Evolutionary conservation across 139 green algal genomes (phyloP), one percentile per base, ranked within the genome.

Genomic region (Auxenochlorella pyrenoidosa): DNA sequence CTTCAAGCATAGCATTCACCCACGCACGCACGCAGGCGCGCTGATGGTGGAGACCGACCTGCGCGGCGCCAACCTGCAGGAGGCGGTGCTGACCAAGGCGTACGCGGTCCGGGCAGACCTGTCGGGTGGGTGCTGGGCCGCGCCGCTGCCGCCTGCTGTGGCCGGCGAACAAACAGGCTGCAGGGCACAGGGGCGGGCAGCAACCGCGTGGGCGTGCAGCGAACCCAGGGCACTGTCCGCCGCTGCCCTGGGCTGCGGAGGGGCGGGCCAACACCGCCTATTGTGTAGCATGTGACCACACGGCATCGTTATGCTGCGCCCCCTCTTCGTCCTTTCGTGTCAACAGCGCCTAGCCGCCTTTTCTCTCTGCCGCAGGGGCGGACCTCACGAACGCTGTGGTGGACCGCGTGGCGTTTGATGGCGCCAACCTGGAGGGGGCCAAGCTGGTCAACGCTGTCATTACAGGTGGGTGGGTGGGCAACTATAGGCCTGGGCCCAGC

Each of bases 361-460:
- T 63, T 2, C 15, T 24, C 2, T 2, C 54, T 63, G 54, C 66
- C 43, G 88, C 88, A 91, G 91, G 91, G 3, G 95, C 96, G 0
- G 93, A 99, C 92, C 82, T 99, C 78, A 98, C 94, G 54, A 99
- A 98, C 84, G 94, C 95, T 1, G 95, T 99, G 22, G 77, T 99
- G 32, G 97, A 99, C 91, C 91, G 97, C 8, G 95, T 98, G 58
- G 91, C 94, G 85, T 98, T 99, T 88, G 90, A 89, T 41, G 88
- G 90, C 0, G 94, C 95, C 59, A 96, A 98, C 85, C 75, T 98
- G 44, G 88, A 44, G 86, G 87, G 87, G 6, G 90, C 89, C n/a
- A 95, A 94, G 40, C 95, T 97, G 47, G 77, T 83, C 43, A 97
- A 97, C 82, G 89, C 94, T 1, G 91, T 95, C 54, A 84, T 94